Evolutionary conservation across 2,329 filamentous ascomycete genomes (phyloP).

Genomic region (Colletotrichum higginsianum): DNA sequence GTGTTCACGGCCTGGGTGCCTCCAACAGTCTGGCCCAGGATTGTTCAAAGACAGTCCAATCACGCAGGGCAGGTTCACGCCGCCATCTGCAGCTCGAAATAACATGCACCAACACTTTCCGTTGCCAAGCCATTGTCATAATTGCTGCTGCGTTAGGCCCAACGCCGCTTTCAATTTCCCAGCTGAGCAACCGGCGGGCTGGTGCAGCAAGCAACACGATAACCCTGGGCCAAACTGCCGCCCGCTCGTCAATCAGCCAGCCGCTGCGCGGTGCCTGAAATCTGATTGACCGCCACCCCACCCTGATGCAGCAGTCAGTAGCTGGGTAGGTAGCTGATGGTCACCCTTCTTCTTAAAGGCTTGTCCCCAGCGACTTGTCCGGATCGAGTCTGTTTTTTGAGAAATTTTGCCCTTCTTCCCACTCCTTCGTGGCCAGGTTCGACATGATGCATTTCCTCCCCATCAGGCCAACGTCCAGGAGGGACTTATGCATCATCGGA

Average conservation of each 20-base stretch:
- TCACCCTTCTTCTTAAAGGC: slow-evolving; percentile 6
- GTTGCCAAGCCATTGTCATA: background rate
- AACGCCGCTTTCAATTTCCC: background rate
- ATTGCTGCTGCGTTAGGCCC: background rate
- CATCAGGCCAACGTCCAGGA: slow-evolving; percentile 30
- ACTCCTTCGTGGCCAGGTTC: background rate
- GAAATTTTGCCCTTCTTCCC: background rate
- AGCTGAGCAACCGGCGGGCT: background rate
- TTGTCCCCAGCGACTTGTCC: background rate
- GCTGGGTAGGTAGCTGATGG: background rate
- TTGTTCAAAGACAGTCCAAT: background rate
- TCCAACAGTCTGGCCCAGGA: background rate
- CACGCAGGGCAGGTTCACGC: background rate
- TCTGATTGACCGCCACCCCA: no score
- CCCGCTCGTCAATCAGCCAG: background rate
- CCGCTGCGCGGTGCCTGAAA: no score
- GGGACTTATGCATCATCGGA: slow-evolving; percentile 11
- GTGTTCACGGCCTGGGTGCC: no score
- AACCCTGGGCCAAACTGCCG: background rate
- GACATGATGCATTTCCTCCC: slow-evolving; percentile 25
- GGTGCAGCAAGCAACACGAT: background rate
- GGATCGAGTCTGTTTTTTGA: background rate
- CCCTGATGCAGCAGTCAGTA: background rate
- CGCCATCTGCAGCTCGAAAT: slow-evolving; percentile 1
- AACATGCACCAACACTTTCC: background rate